Evolutionary conservation across 371 early-diverging fungal species (phyloP), one percentile per base, ranked within the genome.

Genomic region (Rhizopus stolonifer): DNA sequence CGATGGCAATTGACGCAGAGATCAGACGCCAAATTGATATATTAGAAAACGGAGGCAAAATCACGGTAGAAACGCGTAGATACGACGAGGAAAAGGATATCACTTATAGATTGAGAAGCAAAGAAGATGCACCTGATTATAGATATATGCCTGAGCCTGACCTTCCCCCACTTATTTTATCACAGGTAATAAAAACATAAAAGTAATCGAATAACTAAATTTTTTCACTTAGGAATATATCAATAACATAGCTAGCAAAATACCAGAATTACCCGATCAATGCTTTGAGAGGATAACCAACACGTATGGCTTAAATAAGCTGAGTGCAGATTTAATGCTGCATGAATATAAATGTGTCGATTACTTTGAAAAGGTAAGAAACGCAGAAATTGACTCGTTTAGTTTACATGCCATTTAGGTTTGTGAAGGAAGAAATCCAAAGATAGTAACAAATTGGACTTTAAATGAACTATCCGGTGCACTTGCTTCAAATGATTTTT

Each of bases 91-190:
- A 64, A 3, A 65, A 67, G 5, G 77, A 78, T 18, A 63, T 63
- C 25, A 94, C 96, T 3, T 87, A 80, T 49, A 69, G 68, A 46
- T 59, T 89, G 9, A 67, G 96, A 47, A 76, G 82, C 39, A 96
- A 96, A 63, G 95, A 96, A 58, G 77, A 83, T 6, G 83, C 88
- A 0, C 84, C 82, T 0, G 96, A 96, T 65, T 94, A 96, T 64
- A 77, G 94, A 45, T 95, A 89, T 62, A 92, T 94, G 87, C 90
- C 92, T n/a, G 96, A 96, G 48, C 86, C 94, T 1, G 94, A 96
- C 53, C 60, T 95, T 13, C 93, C 96, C 4, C 65, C 72, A 13
- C 61, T 89, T 3, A 42, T 74, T 6, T 43, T 89, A 24, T 57
- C 74, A 14, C 40, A 69, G 18, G 74, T 85, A 25, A 46, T 46